Base-by-base conservation (phyloP, 2,329 filamentous ascomycete genomes). In the Botrytis porri region DNA sequence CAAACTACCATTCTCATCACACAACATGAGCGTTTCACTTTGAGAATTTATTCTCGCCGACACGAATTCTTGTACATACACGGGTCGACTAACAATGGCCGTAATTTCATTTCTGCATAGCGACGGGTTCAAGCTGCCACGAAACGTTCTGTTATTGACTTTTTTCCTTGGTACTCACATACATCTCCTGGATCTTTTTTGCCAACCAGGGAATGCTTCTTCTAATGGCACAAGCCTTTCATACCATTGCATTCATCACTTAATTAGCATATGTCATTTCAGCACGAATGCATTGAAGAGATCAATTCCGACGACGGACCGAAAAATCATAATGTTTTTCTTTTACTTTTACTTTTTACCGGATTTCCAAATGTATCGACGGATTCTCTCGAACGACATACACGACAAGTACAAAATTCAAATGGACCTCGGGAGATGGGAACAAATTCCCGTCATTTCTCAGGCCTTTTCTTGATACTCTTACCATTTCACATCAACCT, bases 51-150 rank as follows among this genome's bases (percentile, higher is more conserved):
- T 63, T 70, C 48, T 41, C 51, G n/a, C 35, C 64, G 60, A 70
- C 35, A 37, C 54, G 41, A 43, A 59, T 73, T 73, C 72, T 70
- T 71, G 72, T 73, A 73, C 66, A 73, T 73, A 73, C 45, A 39
- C 43, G 37, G 43, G 45, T 41, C 48, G 41, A 41, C n/a, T 45
- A 48, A 62, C 51, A 41, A 35, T 64, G 29, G 45, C 32, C 69
- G 64, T 64, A 73, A 63, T 73, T 73, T 54, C 29, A 48, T 70
- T 62, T 73, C 32, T 69, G 72, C 72, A 73, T 73, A 73, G 72
- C 72, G 72, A 70, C 57, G 66, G 72, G 54, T 35, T 67, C n/a
- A 41, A 57, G 41, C 60, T 64, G 57, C 29, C 60, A 73, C 70
- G 41, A 64, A 73, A 60, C 64, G 64, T 69, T 73, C 20, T 63